These are phyloP conservation scores for Fusarium mexicanum DNA, from an alignment of 2,329 filamentous ascomycete species.

Conservation along the genomic window DNA sequence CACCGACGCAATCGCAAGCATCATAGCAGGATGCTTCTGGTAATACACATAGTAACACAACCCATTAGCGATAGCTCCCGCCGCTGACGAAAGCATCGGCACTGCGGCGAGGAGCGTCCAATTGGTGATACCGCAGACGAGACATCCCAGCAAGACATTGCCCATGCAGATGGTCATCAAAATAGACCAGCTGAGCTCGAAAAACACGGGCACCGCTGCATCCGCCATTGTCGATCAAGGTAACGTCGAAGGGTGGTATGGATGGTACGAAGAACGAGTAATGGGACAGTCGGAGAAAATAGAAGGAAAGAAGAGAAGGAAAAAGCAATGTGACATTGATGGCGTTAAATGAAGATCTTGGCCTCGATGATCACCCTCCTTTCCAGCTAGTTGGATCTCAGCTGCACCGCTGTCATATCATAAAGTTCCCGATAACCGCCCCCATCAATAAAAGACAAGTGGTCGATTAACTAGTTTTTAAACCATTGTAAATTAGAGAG, in stretches of 20 bases:
- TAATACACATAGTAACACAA: constrained; percentile 55
- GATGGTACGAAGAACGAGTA: neutral
- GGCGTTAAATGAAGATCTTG: constrained; percentile 3
- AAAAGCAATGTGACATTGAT: constrained; percentile 12
- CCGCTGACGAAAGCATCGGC: constrained; percentile 51
- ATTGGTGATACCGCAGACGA: constrained; percentile 51
- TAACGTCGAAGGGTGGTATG: neutral
- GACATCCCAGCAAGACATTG: constrained; percentile 51
- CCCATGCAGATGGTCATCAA: constrained; percentile 53
- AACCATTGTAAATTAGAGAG: neutral
- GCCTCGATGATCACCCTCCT: constrained; percentile 1
- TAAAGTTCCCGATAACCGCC: neutral
- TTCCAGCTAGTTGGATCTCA: neutral
- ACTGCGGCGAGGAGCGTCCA: constrained; percentile 50
- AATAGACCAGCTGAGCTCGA: constrained; percentile 55
- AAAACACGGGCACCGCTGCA: constrained; percentile 44
- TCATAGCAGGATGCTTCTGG: constrained; percentile 26
- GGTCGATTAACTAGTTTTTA: neutral
- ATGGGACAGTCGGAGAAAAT: neutral
- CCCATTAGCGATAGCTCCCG: constrained; percentile 52
- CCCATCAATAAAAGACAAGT: neutral
- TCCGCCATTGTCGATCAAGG: constrained; percentile 10
- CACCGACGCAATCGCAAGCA: constrained; percentile 46
- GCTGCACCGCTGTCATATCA: neutral
- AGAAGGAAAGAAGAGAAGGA: neutral